Evolutionary conservation across 257 asterid species (phyloP), one percentile per base, ranked within the genome.

Genomic region (Linderniella brevidens): DNA sequence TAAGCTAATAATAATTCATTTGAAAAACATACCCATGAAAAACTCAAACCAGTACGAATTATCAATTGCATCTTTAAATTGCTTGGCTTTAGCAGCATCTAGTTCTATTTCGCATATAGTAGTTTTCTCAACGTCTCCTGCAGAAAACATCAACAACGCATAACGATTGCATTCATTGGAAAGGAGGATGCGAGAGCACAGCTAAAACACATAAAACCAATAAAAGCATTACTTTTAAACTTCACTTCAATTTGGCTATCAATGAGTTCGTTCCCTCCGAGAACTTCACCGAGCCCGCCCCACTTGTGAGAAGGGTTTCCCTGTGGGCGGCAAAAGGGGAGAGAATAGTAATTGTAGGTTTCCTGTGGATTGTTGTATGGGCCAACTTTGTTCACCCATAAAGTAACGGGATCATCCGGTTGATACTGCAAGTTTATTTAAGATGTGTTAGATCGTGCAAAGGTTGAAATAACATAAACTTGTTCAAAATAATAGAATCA

Each of bases 241-340:
- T 80, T 84, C 62, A 88, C 80, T 56, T 72, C 76, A 50, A 88
- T 70, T 60, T 78, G 82, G 67, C 97, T 80, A 61, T 88, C 93
- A 52, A 88, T 88, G 49, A 88, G 97, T 69, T 88, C 97, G 61
- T 88, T 88, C 72, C 97, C 97, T 46, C 95, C 97, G 54, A 88
- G 76, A 48, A 88, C 97, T 71, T 88, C 97, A 39, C 97, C 97
- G 50, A 88, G 95, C 49, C 95, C 95, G 65, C 93, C 97, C 97
- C 97, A 88, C 65, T 80, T 88, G 71, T 83, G 97, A 52, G 86
- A 70, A 50, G 74, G 55, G 68, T 56, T 64, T n/a, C 88, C 88
- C 29, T 70, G 68, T 42, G 73, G 73, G 61, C 48, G 93, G 65
- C 97, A 88, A 69, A 88, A 88, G 4, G 97, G 97, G 56, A 88